These are phyloP conservation scores for Hypoxylon sp. DNA, from an alignment of 2,329 filamentous ascomycete species.

Conservation along the genomic window DNA sequence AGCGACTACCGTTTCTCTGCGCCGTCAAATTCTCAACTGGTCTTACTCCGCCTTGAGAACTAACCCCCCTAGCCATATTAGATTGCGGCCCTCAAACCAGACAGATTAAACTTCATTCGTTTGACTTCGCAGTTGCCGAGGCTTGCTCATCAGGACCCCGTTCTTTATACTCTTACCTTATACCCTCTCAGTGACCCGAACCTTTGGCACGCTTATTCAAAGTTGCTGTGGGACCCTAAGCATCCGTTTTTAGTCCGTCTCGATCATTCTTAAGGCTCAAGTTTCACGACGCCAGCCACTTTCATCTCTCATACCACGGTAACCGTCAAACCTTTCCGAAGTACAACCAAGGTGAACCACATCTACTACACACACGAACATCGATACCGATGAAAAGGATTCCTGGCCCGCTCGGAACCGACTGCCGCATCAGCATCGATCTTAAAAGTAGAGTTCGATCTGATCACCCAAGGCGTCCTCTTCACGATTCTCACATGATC, in stretches of 20 bases:
- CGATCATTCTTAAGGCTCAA: slow-evolving; percentile 24
- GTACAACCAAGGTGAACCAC: slow-evolving; percentile 20
- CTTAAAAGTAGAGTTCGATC: slow-evolving; percentile 25
- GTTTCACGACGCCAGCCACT: slow-evolving; percentile 33
- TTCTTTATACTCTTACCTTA: slow-evolving; percentile 20
- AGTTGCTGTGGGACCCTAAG: slow-evolving; percentile 25
- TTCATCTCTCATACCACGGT: slow-evolving; percentile 28
- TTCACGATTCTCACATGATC: slow-evolving; percentile 27
- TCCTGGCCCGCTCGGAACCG: slow-evolving; percentile 8
- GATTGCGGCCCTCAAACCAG: slow-evolving; percentile 7
- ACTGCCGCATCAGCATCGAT: slow-evolving; percentile 20
- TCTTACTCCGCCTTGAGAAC: slow-evolving; percentile 35
- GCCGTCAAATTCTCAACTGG: slow-evolving; percentile 24
- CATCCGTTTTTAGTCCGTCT: slow-evolving; percentile 20
- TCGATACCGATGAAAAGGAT: slow-evolving; percentile 22
- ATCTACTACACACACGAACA: slow-evolving; percentile 15
- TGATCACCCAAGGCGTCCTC: neutral
- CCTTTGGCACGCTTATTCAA: slow-evolving; percentile 16
- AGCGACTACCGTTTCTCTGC: slow-evolving; percentile 24
- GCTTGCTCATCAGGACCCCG: slow-evolving; percentile 18
- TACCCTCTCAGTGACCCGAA: slow-evolving; percentile 8
- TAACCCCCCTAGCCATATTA: slow-evolving; percentile 15
- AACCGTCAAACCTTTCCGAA: slow-evolving; percentile 17
- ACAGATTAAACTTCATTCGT: slow-evolving; percentile 23
- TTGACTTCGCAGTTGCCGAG: slow-evolving; percentile 4